Evolutionary conservation across 2,329 filamentous ascomycete species (phyloP).

Genomic region (Cladophialophora chaetospira): DNA sequence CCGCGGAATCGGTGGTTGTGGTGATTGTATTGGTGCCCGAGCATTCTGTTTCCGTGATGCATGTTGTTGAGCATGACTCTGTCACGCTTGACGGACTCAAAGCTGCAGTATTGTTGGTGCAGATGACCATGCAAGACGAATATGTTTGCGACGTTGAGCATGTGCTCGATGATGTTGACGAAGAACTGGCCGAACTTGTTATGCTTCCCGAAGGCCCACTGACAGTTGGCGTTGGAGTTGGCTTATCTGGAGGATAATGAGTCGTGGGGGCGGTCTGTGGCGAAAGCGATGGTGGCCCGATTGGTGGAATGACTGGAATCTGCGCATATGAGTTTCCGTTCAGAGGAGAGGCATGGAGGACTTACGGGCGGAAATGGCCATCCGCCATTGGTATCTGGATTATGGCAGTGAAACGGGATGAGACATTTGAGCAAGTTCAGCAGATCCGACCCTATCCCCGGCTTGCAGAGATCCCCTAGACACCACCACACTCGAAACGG

Average conservation of each 20-base stretch:
- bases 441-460: neutral
- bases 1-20: neutral
- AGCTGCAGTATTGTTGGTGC: neutral
- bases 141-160: constrained; percentile 1
- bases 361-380: neutral
- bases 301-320: constrained; percentile 5
- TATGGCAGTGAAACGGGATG: neutral
- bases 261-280: neutral
- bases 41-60: neutral
- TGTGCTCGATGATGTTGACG: neutral
- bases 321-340: neutral
- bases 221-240: neutral
- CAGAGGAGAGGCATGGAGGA: neutral
- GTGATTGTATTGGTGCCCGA: neutral
- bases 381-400: neutral
- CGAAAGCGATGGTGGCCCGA: neutral
- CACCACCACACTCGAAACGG: neutral
- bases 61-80: constrained; percentile 2
- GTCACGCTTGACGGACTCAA: too few relatives aligned
- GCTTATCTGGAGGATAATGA: neutral
- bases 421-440: neutral
- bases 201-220: neutral
- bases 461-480: neutral
- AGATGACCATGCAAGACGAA: neutral
- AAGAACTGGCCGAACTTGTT: neutral